These are phyloP conservation scores for Pestalotiopsis sp. DNA, from an alignment of 2,329 filamentous ascomycete species.

Conservation along the genomic window DNA sequence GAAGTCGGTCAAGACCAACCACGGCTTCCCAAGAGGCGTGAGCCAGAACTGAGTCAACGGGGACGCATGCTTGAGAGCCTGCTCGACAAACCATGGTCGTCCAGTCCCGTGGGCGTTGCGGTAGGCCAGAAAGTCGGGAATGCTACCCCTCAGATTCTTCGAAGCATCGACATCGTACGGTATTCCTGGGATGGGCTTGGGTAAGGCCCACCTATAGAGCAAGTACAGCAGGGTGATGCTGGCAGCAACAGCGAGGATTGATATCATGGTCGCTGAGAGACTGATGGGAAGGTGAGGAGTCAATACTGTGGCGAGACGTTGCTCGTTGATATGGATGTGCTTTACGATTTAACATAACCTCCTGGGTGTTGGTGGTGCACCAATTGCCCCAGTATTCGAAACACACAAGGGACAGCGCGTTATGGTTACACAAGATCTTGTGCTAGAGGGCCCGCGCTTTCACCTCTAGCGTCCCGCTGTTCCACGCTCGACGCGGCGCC, in stretches of 20 bases:
- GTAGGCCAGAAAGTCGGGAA: conserved; percentile 20
- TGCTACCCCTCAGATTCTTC: conserved; percentile 22
- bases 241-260: background rate
- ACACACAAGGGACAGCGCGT: background rate
- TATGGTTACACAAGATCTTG: background rate
- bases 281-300: background rate
- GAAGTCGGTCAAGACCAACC: conserved; percentile 34
- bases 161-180: conserved; percentile 25
- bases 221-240: conserved; percentile 9
- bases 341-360: background rate
- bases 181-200: conserved; percentile 30
- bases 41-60: conserved; percentile 37
- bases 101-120: conserved; percentile 14
- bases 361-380: background rate
- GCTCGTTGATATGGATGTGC: background rate
- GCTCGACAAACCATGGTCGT: conserved; percentile 17
- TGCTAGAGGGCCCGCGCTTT: background rate
- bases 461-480: background rate
- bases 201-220: conserved; percentile 22
- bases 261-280: background rate
- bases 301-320: background rate
- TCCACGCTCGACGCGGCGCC: background rate
- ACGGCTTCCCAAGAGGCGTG: conserved; percentile 31
- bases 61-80: conserved; percentile 18
- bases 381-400: background rate